These are phyloP conservation scores for Ogataea hybrid DNA, from an alignment of 1,139 yeast genomes.

Conservation along the genomic window DNA sequence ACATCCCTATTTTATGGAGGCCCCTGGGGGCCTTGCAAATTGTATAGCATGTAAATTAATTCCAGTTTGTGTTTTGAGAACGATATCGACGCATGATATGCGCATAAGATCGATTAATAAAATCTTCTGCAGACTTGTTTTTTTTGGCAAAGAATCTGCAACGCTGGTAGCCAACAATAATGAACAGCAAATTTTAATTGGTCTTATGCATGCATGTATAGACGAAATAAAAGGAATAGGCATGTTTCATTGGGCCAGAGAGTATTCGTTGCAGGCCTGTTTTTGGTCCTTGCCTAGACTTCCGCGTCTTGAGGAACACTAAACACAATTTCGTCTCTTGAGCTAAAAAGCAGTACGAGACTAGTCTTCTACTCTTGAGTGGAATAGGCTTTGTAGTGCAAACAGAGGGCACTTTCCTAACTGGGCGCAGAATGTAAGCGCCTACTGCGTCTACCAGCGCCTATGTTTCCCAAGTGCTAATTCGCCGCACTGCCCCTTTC, in stretches of 20 bases:
- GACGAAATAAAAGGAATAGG: not conserved
- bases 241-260: not conserved
- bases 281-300: not conserved
- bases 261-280: not conserved
- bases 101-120: not conserved
- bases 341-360: not conserved
- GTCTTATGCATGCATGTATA: not conserved
- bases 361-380: not conserved
- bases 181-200: not conserved
- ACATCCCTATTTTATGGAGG: not conserved
- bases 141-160: not conserved
- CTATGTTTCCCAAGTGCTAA: not conserved
- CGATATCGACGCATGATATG: not conserved
- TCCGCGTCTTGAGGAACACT: not conserved
- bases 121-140: not conserved
- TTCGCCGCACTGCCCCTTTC: not conserved
- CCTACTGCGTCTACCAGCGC: not conserved
- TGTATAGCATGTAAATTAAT: not conserved
- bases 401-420: not conserved
- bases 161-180: not conserved
- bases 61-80: not conserved
- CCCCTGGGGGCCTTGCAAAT: not conserved
- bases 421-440: slow-evolving; percentile 1
- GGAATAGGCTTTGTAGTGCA: not conserved
- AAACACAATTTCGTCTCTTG: not conserved